These are phyloP conservation scores for Wickerhamomyces sp. DNA, from an alignment of 1,139 yeast genomes.

Conservation along the genomic window DNA sequence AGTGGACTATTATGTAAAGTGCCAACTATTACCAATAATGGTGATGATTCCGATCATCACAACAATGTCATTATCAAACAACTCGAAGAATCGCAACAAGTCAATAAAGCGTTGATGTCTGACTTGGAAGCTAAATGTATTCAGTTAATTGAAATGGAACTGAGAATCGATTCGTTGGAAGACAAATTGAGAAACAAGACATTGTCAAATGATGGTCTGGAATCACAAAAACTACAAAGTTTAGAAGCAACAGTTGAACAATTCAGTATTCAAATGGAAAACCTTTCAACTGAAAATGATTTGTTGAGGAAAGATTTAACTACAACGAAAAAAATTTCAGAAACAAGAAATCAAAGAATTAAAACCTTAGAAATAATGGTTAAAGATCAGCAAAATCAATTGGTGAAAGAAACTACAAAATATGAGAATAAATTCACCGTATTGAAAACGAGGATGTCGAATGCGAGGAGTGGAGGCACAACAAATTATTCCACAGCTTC, in stretches of 20 bases:
- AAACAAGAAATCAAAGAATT: conserved; percentile 56
- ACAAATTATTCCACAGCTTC: background rate
- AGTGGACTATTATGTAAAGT: conserved; percentile 9
- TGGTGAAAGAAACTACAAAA: background rate
- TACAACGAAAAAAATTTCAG: conserved; percentile 54
- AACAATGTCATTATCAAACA: too few species aligned
- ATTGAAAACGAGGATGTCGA: conserved; percentile 2
- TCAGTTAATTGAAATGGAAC: conserved; percentile 37
- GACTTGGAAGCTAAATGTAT: conserved; percentile 39
- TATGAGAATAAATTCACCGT: background rate
- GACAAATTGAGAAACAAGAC: conserved; percentile 17
- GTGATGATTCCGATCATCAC: conserved; percentile 8
- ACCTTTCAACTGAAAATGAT: conserved; percentile 36
- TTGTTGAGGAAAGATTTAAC: conserved; percentile 40
- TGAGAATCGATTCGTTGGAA: conserved; percentile 33
- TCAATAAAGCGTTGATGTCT: conserved; percentile 32
- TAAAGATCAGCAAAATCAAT: conserved; percentile 43
- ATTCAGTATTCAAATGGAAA: conserved; percentile 38
- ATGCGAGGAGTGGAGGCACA: conserved; percentile 5
- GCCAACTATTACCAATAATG: conserved; percentile 6
- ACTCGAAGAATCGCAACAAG: conserved; percentile 21
- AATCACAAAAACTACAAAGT: conserved; percentile 27
- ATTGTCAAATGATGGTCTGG: conserved; percentile 1
- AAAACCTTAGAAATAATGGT: conserved; percentile 47
- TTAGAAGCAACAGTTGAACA: conserved; percentile 43